Percentiles rank a stretch among this genome's conserved stretches.
Evolutionary conservation across 139 green algal genomes (phyloP).

Genomic region (Chlamydomonas asymmetrica): DNA sequence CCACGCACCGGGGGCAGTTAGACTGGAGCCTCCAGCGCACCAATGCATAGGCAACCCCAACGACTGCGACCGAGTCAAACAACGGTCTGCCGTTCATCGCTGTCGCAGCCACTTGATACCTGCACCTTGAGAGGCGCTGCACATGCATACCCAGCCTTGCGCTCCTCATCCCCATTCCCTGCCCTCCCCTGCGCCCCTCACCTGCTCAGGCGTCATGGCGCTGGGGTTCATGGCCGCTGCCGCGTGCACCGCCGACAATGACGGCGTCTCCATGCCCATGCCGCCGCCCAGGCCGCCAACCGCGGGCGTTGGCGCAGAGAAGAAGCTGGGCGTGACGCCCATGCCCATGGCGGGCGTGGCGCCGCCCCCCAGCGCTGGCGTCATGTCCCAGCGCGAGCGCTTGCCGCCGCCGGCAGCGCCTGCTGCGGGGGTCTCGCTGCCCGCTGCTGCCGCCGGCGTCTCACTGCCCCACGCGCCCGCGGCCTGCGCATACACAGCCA

Average conservation of each 20-base stretch:
- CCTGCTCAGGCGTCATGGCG: conserved; percentile 59
- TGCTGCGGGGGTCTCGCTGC: conserved; percentile 39
- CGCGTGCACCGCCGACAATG: conserved; percentile 5
- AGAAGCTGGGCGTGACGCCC: conserved; percentile 57
- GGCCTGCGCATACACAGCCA: conserved; percentile 4
- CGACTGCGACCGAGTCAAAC: no score
- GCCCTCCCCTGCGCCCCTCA: no score
- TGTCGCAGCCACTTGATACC: no score
- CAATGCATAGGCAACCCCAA: no score
- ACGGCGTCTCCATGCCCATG: conserved; percentile 73
- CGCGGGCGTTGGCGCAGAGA: conserved; percentile 69
- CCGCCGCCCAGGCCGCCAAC: conserved; percentile 28
- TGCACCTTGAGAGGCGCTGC: no score
- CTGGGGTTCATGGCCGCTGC: background rate
- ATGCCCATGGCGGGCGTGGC: conserved; percentile 40
- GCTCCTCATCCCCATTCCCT: no score
- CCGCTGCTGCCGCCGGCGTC: conserved; percentile 42
- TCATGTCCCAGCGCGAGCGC: conserved; percentile 86
- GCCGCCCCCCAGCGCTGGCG: conserved; percentile 53
- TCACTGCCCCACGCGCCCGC: conserved; percentile 31
- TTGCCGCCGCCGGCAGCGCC: conserved; percentile 40
- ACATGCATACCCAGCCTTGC: no score
- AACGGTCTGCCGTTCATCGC: no score
- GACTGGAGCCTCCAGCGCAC: no score
- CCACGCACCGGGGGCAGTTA: no score